A percentile compares a stretch with the other conserved stretches of the same genome.
phyloP scores from a whole-genome alignment of 192 early-diverging fungal genomes.

The Backusella macrospora region DNA sequence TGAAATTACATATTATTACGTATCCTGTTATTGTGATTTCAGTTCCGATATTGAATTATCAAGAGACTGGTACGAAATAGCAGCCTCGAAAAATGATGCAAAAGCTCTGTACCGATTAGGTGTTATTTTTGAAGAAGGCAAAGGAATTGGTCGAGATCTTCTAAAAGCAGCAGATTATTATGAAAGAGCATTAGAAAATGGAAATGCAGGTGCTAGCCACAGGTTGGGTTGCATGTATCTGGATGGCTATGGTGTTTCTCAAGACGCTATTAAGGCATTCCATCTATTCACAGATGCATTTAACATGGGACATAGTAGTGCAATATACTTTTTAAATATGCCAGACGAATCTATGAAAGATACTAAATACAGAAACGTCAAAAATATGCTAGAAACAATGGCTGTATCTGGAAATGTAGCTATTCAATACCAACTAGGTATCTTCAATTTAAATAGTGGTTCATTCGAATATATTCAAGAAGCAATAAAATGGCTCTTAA shows the following conservation, averaged over 20 bases:
- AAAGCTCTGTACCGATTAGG: slow-evolving; percentile 38
- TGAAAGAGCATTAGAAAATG: slow-evolving; percentile 21
- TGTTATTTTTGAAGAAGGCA: slow-evolving; percentile 21
- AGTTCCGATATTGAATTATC: not conserved
- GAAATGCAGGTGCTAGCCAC: slow-evolving; percentile 24
- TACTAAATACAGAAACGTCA: not conserved
- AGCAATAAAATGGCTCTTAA: slow-evolving; percentile 5
- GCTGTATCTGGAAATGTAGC: not conserved
- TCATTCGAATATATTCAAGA: not conserved
- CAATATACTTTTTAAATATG: not conserved
- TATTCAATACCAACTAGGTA: not conserved
- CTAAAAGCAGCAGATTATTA: slow-evolving; percentile 32
- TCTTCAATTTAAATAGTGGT: not conserved
- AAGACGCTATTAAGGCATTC: not conserved
- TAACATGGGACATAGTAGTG: not conserved
- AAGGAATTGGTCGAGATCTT: slow-evolving; percentile 34
- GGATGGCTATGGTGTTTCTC: not conserved
- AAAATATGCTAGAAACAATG: not conserved
- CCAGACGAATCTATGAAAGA: not conserved
- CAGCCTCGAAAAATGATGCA: slow-evolving; percentile 14
- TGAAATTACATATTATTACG: not conserved
- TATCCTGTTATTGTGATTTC: too few species aligned
- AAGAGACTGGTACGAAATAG: too few species aligned
- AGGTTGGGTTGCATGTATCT: not conserved
- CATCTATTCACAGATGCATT: not conserved